Conservation (phyloP, 1,284 basidiomycete species). For the Malassezia restricta region DNA sequence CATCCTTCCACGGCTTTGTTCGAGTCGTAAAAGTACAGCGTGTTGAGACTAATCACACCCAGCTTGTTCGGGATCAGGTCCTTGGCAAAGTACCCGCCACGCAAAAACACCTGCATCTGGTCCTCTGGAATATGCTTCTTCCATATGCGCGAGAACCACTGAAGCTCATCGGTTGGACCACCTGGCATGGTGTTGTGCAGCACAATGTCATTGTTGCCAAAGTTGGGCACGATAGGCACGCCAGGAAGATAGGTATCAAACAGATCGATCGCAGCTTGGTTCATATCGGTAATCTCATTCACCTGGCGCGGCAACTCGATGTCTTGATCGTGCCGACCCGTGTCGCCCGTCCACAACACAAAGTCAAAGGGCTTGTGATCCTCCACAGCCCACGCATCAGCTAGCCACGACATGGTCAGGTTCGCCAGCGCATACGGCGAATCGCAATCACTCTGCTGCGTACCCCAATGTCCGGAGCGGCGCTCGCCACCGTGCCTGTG, state of each 20-base stretch:
- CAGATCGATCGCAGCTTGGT: slow-evolving; percentile 57
- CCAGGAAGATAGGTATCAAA: slow-evolving; percentile 65
- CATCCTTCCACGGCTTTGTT: slow-evolving; percentile 62
- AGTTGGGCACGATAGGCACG: slow-evolving; percentile 68
- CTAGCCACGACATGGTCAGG: slow-evolving; percentile 66
- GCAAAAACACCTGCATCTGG: slow-evolving; percentile 53
- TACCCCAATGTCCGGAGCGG: slow-evolving; percentile 44
- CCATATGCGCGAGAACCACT: slow-evolving; percentile 58
- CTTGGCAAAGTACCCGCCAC: slow-evolving; percentile 64
- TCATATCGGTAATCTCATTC: slow-evolving; percentile 66
- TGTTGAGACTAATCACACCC: slow-evolving; percentile 76
- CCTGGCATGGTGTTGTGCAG: slow-evolving; percentile 48
- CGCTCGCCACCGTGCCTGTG: slow-evolving; percentile 23
- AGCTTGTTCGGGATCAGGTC: slow-evolving; percentile 68
- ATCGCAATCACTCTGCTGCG: slow-evolving; percentile 63
- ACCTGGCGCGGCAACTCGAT: slow-evolving; percentile 64
- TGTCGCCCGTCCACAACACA: slow-evolving; percentile 73
- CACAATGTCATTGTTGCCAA: slow-evolving; percentile 54
- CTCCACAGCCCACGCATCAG: slow-evolving; percentile 56
- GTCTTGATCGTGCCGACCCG: slow-evolving; percentile 82
- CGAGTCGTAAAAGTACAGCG: slow-evolving; percentile 80
- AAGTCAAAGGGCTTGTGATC: slow-evolving; percentile 60
- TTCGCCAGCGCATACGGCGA: slow-evolving; percentile 66
- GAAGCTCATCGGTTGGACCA: slow-evolving; percentile 70
- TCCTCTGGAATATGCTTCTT: slow-evolving; percentile 67